Conservation (phyloP, 2,329 filamentous ascomycete species). For the Ceratocystis alfenasii region DNA sequence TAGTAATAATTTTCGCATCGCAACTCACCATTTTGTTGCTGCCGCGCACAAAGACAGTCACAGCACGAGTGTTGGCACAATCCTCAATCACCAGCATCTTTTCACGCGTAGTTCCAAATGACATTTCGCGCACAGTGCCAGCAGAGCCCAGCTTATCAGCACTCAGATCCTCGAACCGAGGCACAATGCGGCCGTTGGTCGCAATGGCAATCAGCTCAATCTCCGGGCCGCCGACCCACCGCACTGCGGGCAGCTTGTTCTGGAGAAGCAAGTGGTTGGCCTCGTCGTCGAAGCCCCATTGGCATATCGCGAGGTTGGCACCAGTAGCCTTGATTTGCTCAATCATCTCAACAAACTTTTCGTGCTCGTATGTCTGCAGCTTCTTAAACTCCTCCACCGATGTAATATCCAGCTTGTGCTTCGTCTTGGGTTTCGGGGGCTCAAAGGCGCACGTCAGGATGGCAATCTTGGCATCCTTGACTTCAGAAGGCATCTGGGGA, state of each 20-base stretch:
- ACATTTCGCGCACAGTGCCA: conserved; percentile 86
- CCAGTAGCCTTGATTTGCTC: conserved; percentile 94
- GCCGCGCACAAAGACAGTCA: conserved; percentile 90
- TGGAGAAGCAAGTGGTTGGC: conserved; percentile 94
- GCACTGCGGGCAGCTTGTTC: conserved; percentile 87
- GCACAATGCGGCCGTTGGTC: conserved; percentile 94
- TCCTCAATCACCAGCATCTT: conserved; percentile 99
- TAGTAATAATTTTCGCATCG: background rate
- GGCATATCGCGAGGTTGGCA: conserved; percentile 94
- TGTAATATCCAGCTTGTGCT: conserved; percentile 97
- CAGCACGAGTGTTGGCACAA: conserved; percentile 92
- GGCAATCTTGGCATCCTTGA: conserved; percentile 88
- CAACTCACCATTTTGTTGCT: conserved; percentile 93
- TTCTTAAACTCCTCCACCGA: conserved; percentile 98
- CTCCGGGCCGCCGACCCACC: conserved; percentile 96
- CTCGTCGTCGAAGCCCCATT: conserved; percentile 99
- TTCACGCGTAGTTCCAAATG: conserved; percentile 91
- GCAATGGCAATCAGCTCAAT: conserved; percentile 98
- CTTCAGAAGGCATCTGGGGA: conserved; percentile 95
- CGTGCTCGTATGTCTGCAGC: conserved; percentile 85
- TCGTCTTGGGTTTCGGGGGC: conserved; percentile 98
- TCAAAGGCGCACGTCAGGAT: conserved; percentile 97
- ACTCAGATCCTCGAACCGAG: conserved; percentile 87
- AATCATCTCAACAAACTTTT: conserved; percentile 98
- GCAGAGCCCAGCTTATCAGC: conserved; percentile 82